Evolutionary conservation across 2,329 filamentous ascomycete species (phyloP), one percentile per base, ranked within the genome.

Genomic region (Botryosphaeria dothidea): DNA sequence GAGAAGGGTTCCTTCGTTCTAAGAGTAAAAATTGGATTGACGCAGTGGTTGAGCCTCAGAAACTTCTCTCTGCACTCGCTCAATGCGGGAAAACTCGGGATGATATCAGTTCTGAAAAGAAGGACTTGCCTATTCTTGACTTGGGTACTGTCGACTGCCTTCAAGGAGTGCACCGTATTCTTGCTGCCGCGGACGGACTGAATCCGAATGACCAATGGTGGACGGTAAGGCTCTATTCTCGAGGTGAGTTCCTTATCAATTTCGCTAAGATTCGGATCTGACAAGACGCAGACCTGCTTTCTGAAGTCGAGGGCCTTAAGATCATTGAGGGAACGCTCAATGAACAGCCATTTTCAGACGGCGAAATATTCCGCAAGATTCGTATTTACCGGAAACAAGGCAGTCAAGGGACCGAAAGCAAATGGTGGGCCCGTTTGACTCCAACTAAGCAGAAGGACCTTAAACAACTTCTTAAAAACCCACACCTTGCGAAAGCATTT

Each of bases 361-460:
- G 71, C 4, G 62, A 69, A 29, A 71, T 71, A 1, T 72, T 71
- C 31, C 65, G 67, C 8, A 72, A 69, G 38, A 73, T 72, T 21
- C 48, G 63, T 4, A n/a, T 68, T 1, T 71, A 73, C 62, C 51
- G 66, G 34, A 43, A 23, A 13, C n/a, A 34, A 5, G 64, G 67
- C 6, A 48, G 71, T 9, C 1, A 49, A 21, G 31, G 64, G 9
- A 43, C 64, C 2, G 56, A 71, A 41, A 65, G 69, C 23, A 45
- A 48, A 54, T 71, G 51, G 71, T 71, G 54, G 71, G 64, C 68
- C 21, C 57, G 62, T 9, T 48, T 72, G 11, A 62, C 43, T 1
- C 0, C 34, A 3, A 67, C 66, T 9, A 71, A 71, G 38, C 56
- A 62, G 11, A 71, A 69, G 45, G 67, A 72, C 64, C 63, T 72